Evolutionary conservation across 2,329 filamentous ascomycete genomes (phyloP).

Genomic region (Annulohypoxylon truncatum): DNA sequence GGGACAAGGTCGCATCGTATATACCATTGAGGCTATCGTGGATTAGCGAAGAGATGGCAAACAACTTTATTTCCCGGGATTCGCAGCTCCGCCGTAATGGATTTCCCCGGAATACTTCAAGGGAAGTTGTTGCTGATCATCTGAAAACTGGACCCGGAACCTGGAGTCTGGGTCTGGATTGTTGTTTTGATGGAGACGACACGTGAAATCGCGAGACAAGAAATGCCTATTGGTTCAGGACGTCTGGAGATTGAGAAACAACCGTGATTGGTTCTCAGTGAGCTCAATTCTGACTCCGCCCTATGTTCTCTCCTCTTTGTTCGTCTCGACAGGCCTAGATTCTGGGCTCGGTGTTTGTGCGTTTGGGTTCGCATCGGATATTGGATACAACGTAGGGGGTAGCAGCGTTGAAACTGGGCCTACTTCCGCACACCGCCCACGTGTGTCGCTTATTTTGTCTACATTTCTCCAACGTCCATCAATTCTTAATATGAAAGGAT

Average conservation of each 20-base stretch:
- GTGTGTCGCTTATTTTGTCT: constrained; percentile 33
- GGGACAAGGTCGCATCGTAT: not conserved
- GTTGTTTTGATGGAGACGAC: constrained; percentile 17
- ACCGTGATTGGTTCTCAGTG: constrained; percentile 23
- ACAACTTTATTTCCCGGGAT: constrained; percentile 13
- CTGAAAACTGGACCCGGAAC: constrained; percentile 6
- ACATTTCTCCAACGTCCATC: constrained; percentile 11
- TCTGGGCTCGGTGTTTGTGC: constrained; percentile 9
- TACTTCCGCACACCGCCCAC: constrained; percentile 27
- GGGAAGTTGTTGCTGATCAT: constrained; percentile 11
- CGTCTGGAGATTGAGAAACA: constrained; percentile 15
- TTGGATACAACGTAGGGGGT: constrained; percentile 18
- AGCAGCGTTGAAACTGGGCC: constrained; percentile 24
- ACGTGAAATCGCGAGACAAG: constrained; percentile 17
- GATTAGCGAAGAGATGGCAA: constrained; percentile 17
- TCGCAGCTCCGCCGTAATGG: constrained; percentile 14
- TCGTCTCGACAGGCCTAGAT: constrained; percentile 20
- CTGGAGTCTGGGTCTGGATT: constrained; percentile 11
- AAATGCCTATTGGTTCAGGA: constrained; percentile 12
- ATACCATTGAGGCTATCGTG: not conserved
- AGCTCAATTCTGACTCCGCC: constrained; percentile 7
- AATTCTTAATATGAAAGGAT: not conserved
- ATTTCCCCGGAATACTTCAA: constrained; percentile 9
- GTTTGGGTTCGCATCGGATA: constrained; percentile 1
- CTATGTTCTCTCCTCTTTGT: constrained; percentile 11